Conservation (phyloP, 78 protist genomes). For the slime mould (Dictyostelium discoideum) region dicty_2.7 NC_007088.5:3548501-3549000, state of each 20-base stretch:
- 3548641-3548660: conserved; percentile 96
- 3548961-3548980: conserved; percentile 73
- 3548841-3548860: background rate
- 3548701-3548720: conserved; percentile 95
- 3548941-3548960: conserved; percentile 1
- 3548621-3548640: conserved; percentile 79
- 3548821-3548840: background rate
- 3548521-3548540: conserved; percentile 70
- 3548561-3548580: conserved; percentile 92
- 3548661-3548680: conserved; percentile 93
- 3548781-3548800: background rate
- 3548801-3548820: background rate
- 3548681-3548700: conserved; percentile 94
- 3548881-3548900: conserved; percentile 27
- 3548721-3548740: conserved; percentile 95
- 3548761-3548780: background rate
- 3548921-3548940: background rate
- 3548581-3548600: conserved; percentile 94
- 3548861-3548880: background rate
- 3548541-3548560: conserved; percentile 74
- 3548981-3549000: conserved; percentile 48
- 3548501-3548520: too few relatives aligned
- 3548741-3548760: conserved; percentile 18
- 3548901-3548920: conserved; percentile 38
- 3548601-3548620: conserved; percentile 66